These are phyloP conservation scores for Pyrenochaeta sp. DNA, from an alignment of 2,329 filamentous ascomycete species.

Conservation along the genomic window DNA sequence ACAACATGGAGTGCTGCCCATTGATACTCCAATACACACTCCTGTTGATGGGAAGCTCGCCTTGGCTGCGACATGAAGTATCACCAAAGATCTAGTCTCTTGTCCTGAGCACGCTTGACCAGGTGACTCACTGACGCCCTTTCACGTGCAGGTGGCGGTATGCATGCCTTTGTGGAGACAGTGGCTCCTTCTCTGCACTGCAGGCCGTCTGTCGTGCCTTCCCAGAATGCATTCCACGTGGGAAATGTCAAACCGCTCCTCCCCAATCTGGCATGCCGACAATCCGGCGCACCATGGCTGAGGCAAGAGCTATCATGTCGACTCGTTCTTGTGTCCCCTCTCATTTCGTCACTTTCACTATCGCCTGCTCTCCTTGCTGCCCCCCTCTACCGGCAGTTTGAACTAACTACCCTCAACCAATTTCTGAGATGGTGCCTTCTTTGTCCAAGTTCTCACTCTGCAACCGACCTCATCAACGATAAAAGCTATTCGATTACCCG, in stretches of 20 bases:
- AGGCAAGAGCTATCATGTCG: slow-evolving; percentile 23
- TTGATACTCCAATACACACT: no score
- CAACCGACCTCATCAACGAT: slow-evolving; percentile 8
- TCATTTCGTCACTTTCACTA: slow-evolving; percentile 31
- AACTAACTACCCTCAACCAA: slow-evolving; percentile 16
- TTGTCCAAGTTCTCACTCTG: slow-evolving; percentile 9
- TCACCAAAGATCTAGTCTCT: neutral
- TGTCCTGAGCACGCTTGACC: neutral
- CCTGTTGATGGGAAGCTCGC: no score
- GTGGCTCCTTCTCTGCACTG: slow-evolving; percentile 20
- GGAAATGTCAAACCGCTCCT: slow-evolving; percentile 16
- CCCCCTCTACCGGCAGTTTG: slow-evolving; percentile 16
- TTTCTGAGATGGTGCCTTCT: slow-evolving; percentile 13
- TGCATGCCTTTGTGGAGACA: slow-evolving; percentile 6
- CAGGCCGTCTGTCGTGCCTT: slow-evolving; percentile 32
- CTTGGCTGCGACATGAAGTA: neutral
- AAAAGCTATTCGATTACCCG: slow-evolving; percentile 25
- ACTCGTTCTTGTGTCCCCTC: slow-evolving; percentile 34
- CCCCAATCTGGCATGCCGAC: slow-evolving; percentile 25
- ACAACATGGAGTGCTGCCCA: slow-evolving; percentile 6
- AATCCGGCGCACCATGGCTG: slow-evolving; percentile 21
- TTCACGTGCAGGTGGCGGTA: neutral
- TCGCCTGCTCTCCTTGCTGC: slow-evolving; percentile 29
- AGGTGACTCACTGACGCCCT: neutral
- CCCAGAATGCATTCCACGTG: slow-evolving; percentile 42